A percentile compares a stretch with the other conserved stretches of the same genome.
These are phyloP conservation scores for Starmerella roubikii DNA, from an alignment of 805 yeast species.

Conservation along the genomic window DNA sequence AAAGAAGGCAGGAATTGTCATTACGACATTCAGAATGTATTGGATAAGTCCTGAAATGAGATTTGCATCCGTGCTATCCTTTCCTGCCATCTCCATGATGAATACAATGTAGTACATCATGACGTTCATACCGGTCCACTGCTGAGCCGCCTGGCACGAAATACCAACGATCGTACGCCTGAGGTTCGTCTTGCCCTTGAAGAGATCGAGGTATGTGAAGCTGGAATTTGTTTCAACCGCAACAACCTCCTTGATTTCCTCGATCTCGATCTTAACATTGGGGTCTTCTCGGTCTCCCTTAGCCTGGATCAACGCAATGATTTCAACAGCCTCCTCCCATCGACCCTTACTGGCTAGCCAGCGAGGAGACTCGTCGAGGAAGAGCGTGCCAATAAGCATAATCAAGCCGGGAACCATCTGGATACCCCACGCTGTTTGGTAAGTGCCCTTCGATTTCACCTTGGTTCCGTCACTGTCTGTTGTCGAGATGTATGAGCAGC, in stretches of 20 bases:
- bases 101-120: constrained; percentile 55
- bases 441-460: constrained; percentile 35
- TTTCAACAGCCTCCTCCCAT: constrained; percentile 33
- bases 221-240: constrained; percentile 39
- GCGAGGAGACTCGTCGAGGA: constrained; percentile 32
- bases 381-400: constrained; percentile 31
- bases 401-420: constrained; percentile 40
- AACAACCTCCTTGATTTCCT: constrained; percentile 45
- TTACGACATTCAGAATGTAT: constrained; percentile 35
- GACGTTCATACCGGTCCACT: constrained; percentile 56
- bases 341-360: constrained; percentile 37
- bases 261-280: constrained; percentile 40
- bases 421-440: constrained; percentile 54
- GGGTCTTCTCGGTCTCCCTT: constrained; percentile 26
- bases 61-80: constrained; percentile 35
- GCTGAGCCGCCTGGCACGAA: constrained; percentile 38
- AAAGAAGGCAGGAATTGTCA: constrained; percentile 44
- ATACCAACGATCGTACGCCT: constrained; percentile 26
- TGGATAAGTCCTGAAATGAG: constrained; percentile 41
- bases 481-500: constrained; percentile 28
- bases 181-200: constrained; percentile 28
- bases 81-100: constrained; percentile 36
- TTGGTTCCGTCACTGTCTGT: too few species aligned
- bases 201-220: constrained; percentile 36
- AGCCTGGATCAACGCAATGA: constrained; percentile 26